Percentiles rank a stretch among this genome's conserved stretches.
These are phyloP conservation scores for Globisporangium spiculum DNA, from an alignment of 352 stramenopile genomes.

Conservation along the genomic window DNA sequence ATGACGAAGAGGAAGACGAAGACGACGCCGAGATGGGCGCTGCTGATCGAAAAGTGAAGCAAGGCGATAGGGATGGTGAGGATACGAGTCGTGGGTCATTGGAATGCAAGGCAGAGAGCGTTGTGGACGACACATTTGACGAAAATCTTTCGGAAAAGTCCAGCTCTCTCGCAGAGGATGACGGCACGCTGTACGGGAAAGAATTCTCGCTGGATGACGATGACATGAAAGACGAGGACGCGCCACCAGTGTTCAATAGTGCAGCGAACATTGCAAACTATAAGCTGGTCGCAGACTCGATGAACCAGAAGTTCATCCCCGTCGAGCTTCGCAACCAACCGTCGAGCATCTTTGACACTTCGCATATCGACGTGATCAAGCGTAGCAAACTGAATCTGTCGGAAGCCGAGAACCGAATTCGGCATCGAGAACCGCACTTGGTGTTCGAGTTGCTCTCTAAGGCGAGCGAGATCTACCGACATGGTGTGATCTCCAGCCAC, in stretches of 20 bases:
- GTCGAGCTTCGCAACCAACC: slow-evolving; percentile 56
- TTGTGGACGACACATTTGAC: slow-evolving; percentile 61
- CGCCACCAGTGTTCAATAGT: slow-evolving; percentile 53
- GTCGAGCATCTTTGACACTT: slow-evolving; percentile 60
- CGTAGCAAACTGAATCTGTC: slow-evolving; percentile 77
- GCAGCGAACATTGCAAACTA: slow-evolving; percentile 58
- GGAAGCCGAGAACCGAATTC: slow-evolving; percentile 81
- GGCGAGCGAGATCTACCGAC: slow-evolving; percentile 81
- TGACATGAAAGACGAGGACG: slow-evolving; percentile 45
- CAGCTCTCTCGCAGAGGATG: slow-evolving; percentile 68
- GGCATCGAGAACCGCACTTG: slow-evolving; percentile 76
- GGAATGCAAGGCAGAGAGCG: slow-evolving; percentile 22
- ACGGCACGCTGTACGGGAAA: slow-evolving; percentile 81
- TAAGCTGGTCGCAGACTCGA: slow-evolving; percentile 77
- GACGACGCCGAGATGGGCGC: slow-evolving; percentile 10
- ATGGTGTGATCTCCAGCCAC: slow-evolving; percentile 74
- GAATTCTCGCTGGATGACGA: slow-evolving; percentile 58
- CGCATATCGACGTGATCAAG: slow-evolving; percentile 81
- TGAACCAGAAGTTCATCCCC: slow-evolving; percentile 81
- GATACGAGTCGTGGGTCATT: slow-evolving; percentile 46
- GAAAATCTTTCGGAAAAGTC: slow-evolving; percentile 60
- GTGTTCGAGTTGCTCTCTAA: slow-evolving; percentile 82
- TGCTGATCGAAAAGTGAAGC: slow-evolving; percentile 13
- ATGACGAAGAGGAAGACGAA: slow-evolving; percentile 25
- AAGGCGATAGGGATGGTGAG: slow-evolving; percentile 21